Evolutionary conservation across 345 rosid genomes (phyloP).

Genomic region (Eucalyptus pumila): DNA sequence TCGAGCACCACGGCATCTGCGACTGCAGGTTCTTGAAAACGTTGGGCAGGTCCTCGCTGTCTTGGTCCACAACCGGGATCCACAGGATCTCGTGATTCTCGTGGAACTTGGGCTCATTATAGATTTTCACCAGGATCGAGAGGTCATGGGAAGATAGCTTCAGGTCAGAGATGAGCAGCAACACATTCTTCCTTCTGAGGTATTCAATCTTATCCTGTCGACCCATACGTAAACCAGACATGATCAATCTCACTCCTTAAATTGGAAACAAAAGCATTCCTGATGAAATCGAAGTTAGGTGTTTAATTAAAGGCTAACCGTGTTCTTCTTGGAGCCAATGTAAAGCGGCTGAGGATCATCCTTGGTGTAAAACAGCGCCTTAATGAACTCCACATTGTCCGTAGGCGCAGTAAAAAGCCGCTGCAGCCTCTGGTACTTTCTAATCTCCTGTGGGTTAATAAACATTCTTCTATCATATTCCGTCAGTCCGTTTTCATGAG

Average conservation of each 20-base stretch:
- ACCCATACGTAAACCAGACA: neutral
- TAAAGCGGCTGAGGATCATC: conserved; percentile 33
- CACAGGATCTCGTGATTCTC: conserved; percentile 54
- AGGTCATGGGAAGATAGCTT: conserved; percentile 46
- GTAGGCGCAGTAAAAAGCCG: conserved; percentile 8
- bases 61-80: conserved; percentile 56
- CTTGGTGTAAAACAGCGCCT: conserved; percentile 22
- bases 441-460: conserved; percentile 24
- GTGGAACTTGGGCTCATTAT: conserved; percentile 32
- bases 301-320: conserved; percentile 2
- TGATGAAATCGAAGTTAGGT: neutral
- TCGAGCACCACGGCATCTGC: conserved; percentile 70
- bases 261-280: neutral
- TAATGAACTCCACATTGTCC: conserved; percentile 37
- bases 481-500: neutral
- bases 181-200: conserved; percentile 56
- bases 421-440: conserved; percentile 15
- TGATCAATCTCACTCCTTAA: neutral
- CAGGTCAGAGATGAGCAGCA: conserved; percentile 64
- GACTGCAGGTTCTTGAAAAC: conserved; percentile 34
- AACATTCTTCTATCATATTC: neutral
- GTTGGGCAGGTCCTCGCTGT: conserved; percentile 21
- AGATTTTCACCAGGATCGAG: conserved; percentile 32
- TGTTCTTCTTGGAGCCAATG: conserved; percentile 19
- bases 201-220: conserved; percentile 53